Base-by-base conservation (phyloP, 1,284 basidiomycete genomes). In the Heliocybe sulcata region DNA sequence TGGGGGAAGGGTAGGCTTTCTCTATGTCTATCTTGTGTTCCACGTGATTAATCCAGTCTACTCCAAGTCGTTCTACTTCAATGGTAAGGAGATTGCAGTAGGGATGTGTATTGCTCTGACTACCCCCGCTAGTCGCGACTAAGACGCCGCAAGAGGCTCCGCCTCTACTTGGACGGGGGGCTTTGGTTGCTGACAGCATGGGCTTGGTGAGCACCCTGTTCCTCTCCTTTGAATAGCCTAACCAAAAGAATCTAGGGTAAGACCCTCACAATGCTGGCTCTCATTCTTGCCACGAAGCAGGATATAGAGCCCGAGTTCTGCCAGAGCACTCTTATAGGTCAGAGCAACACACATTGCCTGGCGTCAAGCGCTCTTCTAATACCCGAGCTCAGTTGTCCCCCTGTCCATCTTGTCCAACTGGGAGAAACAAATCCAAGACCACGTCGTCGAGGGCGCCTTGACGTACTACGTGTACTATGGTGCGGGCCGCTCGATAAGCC, bases 401-500 rank as follows among this genome's bases (percentile, higher is more conserved):
- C 78, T 95, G 19, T 94, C 91, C 1, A 83, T 96, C 1, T 69
- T 95, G 4, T 92, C 90, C 12, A 96, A 96, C 64, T 96, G 93
- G 93, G 86, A 90, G 64, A 87, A 90, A 62, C 94, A 96, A 67
- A 84, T 95, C 33, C 67, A 77, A 26, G 92, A 94, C 54, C 92
- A 94, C 60, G 82, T 90, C 55, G 72, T 69, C 10, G 72, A 72
- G 22, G 83, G 80, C 3, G 67, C 76, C 1, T 65, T 94, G 25
- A 77, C 75, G 0, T 72, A 67, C 49, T 85, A 81, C 63, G 75
- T 85, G 8, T 94, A 94, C 66, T 87, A 92, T 59, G 87, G 90
- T 22, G 70, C 77, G 4, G 80, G 75, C n/a, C 83, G 85, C 51
- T 76, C 77, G 10, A 71, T 90, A 61, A 77, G 74, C 11, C 71